Percentiles rank a stretch among this genome's conserved stretches.
These are phyloP conservation scores for Aspergillus caelatus DNA, from an alignment of 2,329 filamentous ascomycete species.

Conservation along the genomic window DNA sequence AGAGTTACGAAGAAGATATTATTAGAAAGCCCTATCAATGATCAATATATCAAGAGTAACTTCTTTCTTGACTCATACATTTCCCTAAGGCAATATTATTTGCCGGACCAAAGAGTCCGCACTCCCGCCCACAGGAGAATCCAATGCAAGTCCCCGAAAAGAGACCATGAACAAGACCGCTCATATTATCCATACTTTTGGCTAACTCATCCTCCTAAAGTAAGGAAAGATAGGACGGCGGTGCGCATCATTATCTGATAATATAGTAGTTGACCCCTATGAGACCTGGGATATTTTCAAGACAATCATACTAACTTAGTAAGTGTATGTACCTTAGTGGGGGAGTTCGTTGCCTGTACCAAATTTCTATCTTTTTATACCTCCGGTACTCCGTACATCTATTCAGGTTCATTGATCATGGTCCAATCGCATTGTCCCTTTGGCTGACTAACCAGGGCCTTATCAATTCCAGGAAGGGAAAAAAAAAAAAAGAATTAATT, in stretches of 20 bases:
- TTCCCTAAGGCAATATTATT: neutral
- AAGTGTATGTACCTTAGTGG: neutral
- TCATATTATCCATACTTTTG: neutral
- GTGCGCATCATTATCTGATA: neutral
- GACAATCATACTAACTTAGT: too few species aligned
- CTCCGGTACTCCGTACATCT: neutral
- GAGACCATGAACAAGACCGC: neutral
- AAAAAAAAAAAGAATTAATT: neutral
- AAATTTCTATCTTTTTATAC: neutral
- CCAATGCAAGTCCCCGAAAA: neutral
- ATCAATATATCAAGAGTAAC: neutral
- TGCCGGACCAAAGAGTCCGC: neutral
- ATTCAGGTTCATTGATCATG: neutral
- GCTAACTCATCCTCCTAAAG: neutral
- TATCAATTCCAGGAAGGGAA: neutral
- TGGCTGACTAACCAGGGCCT: neutral
- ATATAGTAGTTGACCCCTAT: too few species aligned
- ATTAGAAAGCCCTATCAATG: neutral
- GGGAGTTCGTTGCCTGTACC: neutral
- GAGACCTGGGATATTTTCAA: too few species aligned
- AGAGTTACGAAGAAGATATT: neutral
- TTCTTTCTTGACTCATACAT: neutral
- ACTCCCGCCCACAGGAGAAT: neutral
- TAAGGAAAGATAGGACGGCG: neutral
- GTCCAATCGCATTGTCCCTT: neutral